Base-by-base conservation (phyloP, 495 filamentous ascomycete species). In the Chaetomium tenue region DNA sequence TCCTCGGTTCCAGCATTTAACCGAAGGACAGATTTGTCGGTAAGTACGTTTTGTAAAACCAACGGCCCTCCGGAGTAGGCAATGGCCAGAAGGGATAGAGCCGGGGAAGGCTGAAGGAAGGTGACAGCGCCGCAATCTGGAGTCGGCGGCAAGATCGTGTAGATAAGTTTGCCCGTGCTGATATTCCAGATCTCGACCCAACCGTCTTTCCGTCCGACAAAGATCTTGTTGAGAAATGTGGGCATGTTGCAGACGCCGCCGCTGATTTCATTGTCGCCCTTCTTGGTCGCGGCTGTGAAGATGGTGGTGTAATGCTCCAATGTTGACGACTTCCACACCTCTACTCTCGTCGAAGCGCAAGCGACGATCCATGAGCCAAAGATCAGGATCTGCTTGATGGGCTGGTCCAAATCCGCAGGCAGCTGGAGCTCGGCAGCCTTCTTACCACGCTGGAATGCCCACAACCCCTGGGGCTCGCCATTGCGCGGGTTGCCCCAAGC, bases 181-280 rank as follows among this genome's bases (percentile, higher is more conserved):
- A 98, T 76, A 72, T 99, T 99, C 95, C 95, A 98, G 59, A 99
- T 93, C 71, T 98, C 93, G 22, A 97, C 85, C 73, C 83, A 86
- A n/a, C 95, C 94, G 72, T 97, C 91, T 63, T 80, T 82, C 63
- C 91, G 86, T 6, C 91, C 94, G 40, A 89, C 88, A 60, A 98
- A 90, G 33, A 99, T 82, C 76, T 99, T 99, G 80, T 98, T 99
- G 26, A 98, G 77, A 75, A 89, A 98, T 0, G 93, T 97, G 16
- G 92, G 91, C 88, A 96, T 89, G 70, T 84, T 93, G 71, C 82
- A 86, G 53, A 96, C 81, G 39, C 86, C 82, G 9, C 89, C 88
- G 0, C 88, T 90, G 25, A 94, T 82, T 64, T 87, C 78, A 64
- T 81, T 83, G 59, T 79, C 82, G 18, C 77, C 80, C 64, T 82